Conservation (phyloP, 352 stramenopile species). For the Phytopythium ostracodes region DNA sequence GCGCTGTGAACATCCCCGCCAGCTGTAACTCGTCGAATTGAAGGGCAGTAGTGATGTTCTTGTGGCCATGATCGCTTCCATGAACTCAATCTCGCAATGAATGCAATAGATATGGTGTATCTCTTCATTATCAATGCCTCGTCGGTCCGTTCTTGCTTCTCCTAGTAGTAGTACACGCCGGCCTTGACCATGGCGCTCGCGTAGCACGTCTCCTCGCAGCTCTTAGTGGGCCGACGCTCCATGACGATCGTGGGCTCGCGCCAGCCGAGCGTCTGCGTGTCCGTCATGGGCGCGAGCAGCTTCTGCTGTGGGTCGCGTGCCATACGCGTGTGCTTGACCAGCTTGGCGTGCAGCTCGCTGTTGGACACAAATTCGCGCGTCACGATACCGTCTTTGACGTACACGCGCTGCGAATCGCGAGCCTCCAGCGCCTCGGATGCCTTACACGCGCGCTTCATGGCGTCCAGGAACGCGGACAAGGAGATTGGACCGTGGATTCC, state of each 20-base stretch:
- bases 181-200: constrained; percentile 74
- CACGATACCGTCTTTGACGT: constrained; percentile 28
- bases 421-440: constrained; percentile 28
- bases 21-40: too few species aligned
- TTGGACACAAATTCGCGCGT: constrained; percentile 58
- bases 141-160: not conserved
- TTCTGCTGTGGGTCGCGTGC: constrained; percentile 42
- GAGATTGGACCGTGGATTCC: not conserved
- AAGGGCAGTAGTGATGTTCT: too few species aligned
- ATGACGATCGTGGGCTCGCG: constrained; percentile 36
- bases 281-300: constrained; percentile 36
- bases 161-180: constrained; percentile 70
- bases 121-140: not conserved
- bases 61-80: too few species aligned
- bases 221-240: constrained; percentile 49
- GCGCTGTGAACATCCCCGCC: too few species aligned
- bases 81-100: not conserved
- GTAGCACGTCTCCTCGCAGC: constrained; percentile 65
- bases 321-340: constrained; percentile 62
- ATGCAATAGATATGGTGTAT: not conserved
- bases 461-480: constrained; percentile 22
- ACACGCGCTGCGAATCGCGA: constrained; percentile 23
- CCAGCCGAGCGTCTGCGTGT: constrained; percentile 54
- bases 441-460: constrained; percentile 28
- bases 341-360: constrained; percentile 38